Evolutionary conservation across 768 basidiomycete species (phyloP).

Genomic region (Rhodosporidiobolus odoratus): DNA sequence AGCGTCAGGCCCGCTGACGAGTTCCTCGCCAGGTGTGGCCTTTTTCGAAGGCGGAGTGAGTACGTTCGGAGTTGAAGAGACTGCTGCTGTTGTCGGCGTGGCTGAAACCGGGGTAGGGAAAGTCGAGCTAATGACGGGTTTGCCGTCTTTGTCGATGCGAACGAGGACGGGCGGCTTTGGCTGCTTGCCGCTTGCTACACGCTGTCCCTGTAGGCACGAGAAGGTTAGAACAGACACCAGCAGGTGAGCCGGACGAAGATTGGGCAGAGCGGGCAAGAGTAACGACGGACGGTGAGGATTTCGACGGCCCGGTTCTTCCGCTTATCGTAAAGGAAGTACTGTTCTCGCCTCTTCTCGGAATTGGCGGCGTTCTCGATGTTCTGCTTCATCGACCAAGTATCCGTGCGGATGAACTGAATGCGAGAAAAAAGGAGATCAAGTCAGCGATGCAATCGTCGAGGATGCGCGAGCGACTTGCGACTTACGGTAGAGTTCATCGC

Average conservation of each 20-base stretch:
- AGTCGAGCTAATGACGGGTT: neutral
- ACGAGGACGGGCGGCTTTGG: neutral
- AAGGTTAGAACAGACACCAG: neutral
- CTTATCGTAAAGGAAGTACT: neutral
- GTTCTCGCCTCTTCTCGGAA: neutral
- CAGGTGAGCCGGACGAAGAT: neutral
- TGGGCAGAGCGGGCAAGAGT: neutral
- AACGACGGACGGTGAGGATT: slow-evolving; percentile 15
- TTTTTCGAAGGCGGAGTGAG: too few species aligned
- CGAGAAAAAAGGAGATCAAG: neutral
- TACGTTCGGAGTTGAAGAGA: neutral
- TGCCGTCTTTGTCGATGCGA: neutral
- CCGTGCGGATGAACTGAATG: slow-evolving; percentile 15
- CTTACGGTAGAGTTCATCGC: neutral
- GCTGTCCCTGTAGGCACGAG: neutral
- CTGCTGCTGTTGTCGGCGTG: too few species aligned
- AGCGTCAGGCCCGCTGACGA: too few species aligned
- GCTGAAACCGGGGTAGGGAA: neutral
- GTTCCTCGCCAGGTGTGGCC: too few species aligned
- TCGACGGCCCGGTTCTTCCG: slow-evolving; percentile 19
- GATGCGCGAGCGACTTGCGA: neutral
- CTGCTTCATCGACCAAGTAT: neutral
- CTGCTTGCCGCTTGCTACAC: neutral
- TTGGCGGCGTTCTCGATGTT: slow-evolving; percentile 1
- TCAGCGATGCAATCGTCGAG: too few species aligned